Evolutionary conservation across 176 grass and related monocot genomes (phyloP).

Genomic region (Bromus sterilis): DNA sequence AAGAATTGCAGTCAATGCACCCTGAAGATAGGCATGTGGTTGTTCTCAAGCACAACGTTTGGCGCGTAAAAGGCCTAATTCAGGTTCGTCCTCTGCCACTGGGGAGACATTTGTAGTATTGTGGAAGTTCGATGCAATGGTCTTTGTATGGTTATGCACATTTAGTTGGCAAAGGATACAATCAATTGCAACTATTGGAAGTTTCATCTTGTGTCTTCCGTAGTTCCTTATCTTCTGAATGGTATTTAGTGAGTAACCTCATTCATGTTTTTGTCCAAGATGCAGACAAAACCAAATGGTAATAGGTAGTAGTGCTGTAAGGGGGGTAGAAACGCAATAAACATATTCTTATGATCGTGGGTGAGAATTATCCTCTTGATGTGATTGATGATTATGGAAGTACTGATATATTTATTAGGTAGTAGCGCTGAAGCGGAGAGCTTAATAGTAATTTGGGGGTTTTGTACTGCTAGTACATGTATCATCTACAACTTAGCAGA

Average conservation of each 20-base stretch:
- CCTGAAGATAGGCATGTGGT: conserved; percentile 78
- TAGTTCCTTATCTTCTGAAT: not conserved
- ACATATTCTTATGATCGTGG: not conserved
- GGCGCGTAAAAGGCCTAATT: conserved; percentile 95
- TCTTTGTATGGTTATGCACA: not conserved
- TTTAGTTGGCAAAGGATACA: not conserved
- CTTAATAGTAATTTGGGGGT: not conserved
- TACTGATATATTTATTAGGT: not conserved
- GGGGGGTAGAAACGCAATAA: not conserved
- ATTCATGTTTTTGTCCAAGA: not conserved
- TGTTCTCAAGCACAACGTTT: conserved; percentile 95
- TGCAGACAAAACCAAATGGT: not conserved
- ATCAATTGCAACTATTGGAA: not conserved
- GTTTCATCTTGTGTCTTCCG: not conserved
- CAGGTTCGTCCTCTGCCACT: conserved; percentile 41
- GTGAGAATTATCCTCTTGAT: not conserved
- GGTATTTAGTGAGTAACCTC: not conserved
- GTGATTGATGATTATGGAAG: not conserved
- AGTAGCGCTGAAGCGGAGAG: not conserved
- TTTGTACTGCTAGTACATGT: not conserved
- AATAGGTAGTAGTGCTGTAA: not conserved
- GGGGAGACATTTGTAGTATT: not conserved
- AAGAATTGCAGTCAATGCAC: conserved; percentile 77
- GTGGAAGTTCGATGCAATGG: not conserved
- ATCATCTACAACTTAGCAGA: not conserved